Percentiles rank a stretch among this genome's conserved stretches.
Conservation (phyloP, 2,329 filamentous ascomycete species). For the Fusarium avenaceum region DNA sequence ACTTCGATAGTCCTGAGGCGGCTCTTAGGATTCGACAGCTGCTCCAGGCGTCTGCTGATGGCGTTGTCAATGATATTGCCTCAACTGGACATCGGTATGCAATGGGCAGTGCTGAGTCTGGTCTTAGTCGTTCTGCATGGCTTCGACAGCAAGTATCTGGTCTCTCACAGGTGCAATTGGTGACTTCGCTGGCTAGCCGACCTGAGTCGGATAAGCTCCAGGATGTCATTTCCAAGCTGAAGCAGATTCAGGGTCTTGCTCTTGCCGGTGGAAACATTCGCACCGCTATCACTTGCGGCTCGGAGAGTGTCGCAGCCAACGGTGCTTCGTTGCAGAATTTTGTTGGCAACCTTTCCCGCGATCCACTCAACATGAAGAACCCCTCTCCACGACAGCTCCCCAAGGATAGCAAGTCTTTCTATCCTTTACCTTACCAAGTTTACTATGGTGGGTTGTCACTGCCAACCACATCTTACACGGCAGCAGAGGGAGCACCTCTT, state of each 20-base stretch:
- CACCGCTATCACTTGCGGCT: constrained; percentile 86
- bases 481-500: constrained; percentile 80
- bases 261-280: constrained; percentile 79
- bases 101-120: constrained; percentile 84
- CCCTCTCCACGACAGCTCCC: constrained; percentile 54
- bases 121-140: constrained; percentile 78
- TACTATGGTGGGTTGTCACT: constrained; percentile 91
- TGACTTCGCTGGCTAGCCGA: constrained; percentile 81
- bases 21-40: constrained; percentile 87
- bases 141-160: constrained; percentile 88
- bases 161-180: constrained; percentile 89
- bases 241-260: constrained; percentile 84
- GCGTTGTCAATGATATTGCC: constrained; percentile 91
- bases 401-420: constrained; percentile 81
- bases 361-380: constrained; percentile 57
- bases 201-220: constrained; percentile 76
- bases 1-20: constrained; percentile 88
- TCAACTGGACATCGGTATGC: constrained; percentile 91
- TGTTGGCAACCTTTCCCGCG: constrained; percentile 59
- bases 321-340: constrained; percentile 79
- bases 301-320: constrained; percentile 78
- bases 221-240: constrained; percentile 85
- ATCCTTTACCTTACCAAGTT: constrained; percentile 95
- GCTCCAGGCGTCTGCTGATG: constrained; percentile 87
- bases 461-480: constrained; percentile 85